Conservation (phyloP, 2,329 filamentous ascomycete species). For the Cryoendolithus antarcticus region DNA sequence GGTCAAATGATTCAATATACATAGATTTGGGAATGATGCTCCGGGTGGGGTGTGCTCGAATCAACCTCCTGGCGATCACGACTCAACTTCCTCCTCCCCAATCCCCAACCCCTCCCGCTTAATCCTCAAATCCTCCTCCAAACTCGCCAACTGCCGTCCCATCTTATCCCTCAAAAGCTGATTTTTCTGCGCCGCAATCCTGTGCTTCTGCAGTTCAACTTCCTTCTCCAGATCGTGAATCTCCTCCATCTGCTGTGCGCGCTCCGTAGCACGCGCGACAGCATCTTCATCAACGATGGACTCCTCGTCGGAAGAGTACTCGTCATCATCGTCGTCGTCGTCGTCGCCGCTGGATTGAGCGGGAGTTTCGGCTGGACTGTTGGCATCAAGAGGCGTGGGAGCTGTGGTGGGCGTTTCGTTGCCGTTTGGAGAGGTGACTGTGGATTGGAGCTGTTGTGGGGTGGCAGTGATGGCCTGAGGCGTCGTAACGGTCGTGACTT, state of each 20-base stretch:
- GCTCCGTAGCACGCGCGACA: conserved; percentile 34
- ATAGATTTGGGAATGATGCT: no score
- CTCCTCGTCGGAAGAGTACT: conserved; percentile 30
- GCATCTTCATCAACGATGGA: conserved; percentile 41
- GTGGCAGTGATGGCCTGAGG: conserved; percentile 10
- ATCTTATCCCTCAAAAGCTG: conserved; percentile 39
- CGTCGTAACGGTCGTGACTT: conserved; percentile 4
- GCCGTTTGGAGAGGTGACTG: conserved; percentile 13
- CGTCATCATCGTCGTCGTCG: conserved; percentile 34
- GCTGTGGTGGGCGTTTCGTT: conserved; percentile 10
- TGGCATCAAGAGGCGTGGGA: conserved; percentile 2
- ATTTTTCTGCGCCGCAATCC: conserved; percentile 29
- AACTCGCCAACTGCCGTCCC: conserved; percentile 35
- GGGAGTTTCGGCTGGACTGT: conserved; percentile 14
- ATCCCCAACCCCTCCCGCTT: conserved; percentile 35
- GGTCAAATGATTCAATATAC: no score
- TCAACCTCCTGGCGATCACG: background rate
- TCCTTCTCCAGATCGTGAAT: conserved; percentile 43
- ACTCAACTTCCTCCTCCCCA: conserved; percentile 18
- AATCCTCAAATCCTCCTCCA: conserved; percentile 42
- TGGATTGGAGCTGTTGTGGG: conserved; percentile 6
- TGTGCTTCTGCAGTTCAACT: conserved; percentile 28
- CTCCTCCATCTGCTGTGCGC: conserved; percentile 38
- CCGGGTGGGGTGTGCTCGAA: no score
- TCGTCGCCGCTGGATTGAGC: conserved; percentile 17